Evolutionary conservation across 1,284 basidiomycete species (phyloP).

Genomic region (Anthracocystis panici-leucophaei): DNA sequence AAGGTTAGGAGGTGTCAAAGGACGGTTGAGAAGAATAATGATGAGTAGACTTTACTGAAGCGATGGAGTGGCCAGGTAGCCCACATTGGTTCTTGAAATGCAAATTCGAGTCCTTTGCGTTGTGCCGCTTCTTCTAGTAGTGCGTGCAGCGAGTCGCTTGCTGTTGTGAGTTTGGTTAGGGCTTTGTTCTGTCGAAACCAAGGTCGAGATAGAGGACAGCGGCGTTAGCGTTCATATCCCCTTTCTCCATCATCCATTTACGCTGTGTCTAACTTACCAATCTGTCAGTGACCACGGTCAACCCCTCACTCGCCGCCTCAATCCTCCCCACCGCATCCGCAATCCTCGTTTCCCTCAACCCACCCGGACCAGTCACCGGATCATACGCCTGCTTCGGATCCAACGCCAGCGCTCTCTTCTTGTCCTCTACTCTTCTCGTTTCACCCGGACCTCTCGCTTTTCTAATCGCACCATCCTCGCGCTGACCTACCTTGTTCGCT

Average conservation of each 20-base stretch:
- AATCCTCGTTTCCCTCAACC: conserved; percentile 33
- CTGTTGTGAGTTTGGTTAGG: conserved; percentile 36
- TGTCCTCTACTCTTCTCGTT: conserved; percentile 20
- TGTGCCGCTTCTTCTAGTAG: conserved; percentile 49
- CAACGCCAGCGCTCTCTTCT: conserved; percentile 25
- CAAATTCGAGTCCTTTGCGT: conserved; percentile 48
- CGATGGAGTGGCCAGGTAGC: conserved; percentile 62
- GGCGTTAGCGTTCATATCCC: neutral
- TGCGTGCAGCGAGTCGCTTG: conserved; percentile 37
- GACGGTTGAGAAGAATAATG: neutral
- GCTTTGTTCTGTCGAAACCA: conserved; percentile 34
- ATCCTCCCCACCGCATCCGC: conserved; percentile 32
- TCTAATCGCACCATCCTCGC: conserved; percentile 13
- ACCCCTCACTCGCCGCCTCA: conserved; percentile 38
- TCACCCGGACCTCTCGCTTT: conserved; percentile 21
- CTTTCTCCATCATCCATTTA: no score
- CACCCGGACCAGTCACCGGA: conserved; percentile 34
- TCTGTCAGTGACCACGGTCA: conserved; percentile 33
- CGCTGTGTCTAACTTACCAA: conserved; percentile 31
- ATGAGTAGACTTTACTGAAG: conserved; percentile 43
- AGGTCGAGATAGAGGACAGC: no score
- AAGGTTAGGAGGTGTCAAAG: neutral
- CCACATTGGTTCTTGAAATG: conserved; percentile 57
- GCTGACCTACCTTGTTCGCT: conserved; percentile 30
- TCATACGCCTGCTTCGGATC: conserved; percentile 33